Percentiles rank a stretch among this genome's conserved stretches.
Evolutionary conservation across 306 rosid species (phyloP).

Genomic region (Lathyrus aphaca): DNA sequence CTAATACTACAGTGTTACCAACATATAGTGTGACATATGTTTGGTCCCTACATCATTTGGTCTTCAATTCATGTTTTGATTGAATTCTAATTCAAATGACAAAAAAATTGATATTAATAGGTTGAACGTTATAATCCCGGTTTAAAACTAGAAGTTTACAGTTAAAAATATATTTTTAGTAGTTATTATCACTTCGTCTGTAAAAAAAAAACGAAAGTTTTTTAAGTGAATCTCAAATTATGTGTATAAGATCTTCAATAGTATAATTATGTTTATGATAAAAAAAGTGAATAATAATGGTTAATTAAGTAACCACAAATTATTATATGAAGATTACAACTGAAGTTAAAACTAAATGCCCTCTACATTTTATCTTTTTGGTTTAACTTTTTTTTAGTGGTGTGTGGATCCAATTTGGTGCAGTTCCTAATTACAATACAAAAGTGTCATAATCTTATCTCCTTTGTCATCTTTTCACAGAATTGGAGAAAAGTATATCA

Average conservation of each 20-base stretch:
- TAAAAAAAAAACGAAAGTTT: too few relatives aligned
- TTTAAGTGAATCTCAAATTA: not conserved
- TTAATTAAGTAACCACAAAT: constrained; percentile 43
- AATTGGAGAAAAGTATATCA: constrained; percentile 18
- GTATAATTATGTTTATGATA: constrained; percentile 48
- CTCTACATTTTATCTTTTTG: not conserved
- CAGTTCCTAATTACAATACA: constrained; percentile 26
- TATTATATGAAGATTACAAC: constrained; percentile 48
- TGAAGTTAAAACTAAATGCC: constrained; percentile 46
- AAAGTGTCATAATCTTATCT: constrained; percentile 35
- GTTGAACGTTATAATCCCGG: too few relatives aligned
- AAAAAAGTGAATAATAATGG: constrained; percentile 38
- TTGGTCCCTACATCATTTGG: too few relatives aligned
- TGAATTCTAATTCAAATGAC: too few relatives aligned
- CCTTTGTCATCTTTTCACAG: constrained; percentile 36
- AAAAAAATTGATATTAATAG: too few relatives aligned
- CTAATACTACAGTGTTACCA: too few relatives aligned
- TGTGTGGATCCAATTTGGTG: constrained; percentile 38
- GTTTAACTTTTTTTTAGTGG: constrained; percentile 25
- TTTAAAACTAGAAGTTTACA: too few relatives aligned
- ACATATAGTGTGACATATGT: too few relatives aligned
- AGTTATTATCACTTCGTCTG: too few relatives aligned
- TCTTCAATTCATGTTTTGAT: too few relatives aligned
- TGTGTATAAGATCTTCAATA: not conserved
- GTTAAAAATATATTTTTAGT: too few relatives aligned